phyloP scores from a whole-genome alignment of 345 rosid species.

The Lepidium aucheri region DNA sequence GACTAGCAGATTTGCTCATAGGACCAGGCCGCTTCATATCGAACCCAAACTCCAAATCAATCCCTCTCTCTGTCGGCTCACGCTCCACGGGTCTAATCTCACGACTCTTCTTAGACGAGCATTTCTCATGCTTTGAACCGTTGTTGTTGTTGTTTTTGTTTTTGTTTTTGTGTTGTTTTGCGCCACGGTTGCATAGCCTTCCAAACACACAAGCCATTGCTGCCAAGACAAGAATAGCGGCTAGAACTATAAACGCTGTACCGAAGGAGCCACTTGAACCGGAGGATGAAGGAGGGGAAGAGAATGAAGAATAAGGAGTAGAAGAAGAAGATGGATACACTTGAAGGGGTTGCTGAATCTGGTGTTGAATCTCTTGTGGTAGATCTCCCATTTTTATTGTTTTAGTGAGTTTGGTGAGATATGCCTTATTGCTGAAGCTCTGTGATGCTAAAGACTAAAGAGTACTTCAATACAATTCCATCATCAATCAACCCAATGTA shows the following conservation, averaged over 20 bases:
- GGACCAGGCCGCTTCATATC: slow-evolving; percentile 27
- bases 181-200: slow-evolving; percentile 31
- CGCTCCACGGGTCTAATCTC: slow-evolving; percentile 27
- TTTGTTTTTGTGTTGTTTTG: slow-evolving; percentile 8
- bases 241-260: slow-evolving; percentile 48
- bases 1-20: slow-evolving; percentile 6
- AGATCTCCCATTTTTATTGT: slow-evolving; percentile 8
- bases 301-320: slow-evolving; percentile 5
- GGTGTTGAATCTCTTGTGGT: slow-evolving; percentile 7
- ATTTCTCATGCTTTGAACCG: slow-evolving; percentile 20
- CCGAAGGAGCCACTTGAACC: slow-evolving; percentile 65
- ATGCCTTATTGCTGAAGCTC: background rate
- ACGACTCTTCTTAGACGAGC: slow-evolving; percentile 21
- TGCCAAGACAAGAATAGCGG: slow-evolving; percentile 26
- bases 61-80: slow-evolving; percentile 28
- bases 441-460: slow-evolving; percentile 1
- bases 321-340: slow-evolving; percentile 52
- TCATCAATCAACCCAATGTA: slow-evolving; percentile 1
- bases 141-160: slow-evolving; percentile 19
- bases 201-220: slow-evolving; percentile 41
- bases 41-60: slow-evolving; percentile 30
- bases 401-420: background rate
- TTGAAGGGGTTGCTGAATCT: slow-evolving; percentile 32
- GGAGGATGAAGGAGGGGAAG: slow-evolving; percentile 22
- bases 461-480: background rate